Percentiles rank a stretch among this genome's conserved stretches.
phyloP scores from a whole-genome alignment of 805 yeast species.

The Metschnikowia cubensis region DNA sequence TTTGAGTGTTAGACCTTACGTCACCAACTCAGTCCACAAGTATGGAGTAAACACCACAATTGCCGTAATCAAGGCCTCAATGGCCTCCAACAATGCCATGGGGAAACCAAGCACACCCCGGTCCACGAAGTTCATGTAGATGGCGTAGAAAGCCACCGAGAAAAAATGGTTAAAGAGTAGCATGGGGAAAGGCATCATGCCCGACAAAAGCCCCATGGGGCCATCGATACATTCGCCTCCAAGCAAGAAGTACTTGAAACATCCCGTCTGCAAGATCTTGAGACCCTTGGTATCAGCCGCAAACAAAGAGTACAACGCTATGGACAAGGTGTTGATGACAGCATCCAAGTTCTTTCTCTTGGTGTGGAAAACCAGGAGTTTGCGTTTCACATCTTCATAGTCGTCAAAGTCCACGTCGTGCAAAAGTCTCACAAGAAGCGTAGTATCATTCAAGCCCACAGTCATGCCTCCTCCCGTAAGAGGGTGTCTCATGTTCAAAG shows the following conservation, averaged over 20 bases:
- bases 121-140: slow-evolving; percentile 60
- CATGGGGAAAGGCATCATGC: slow-evolving; percentile 72
- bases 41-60: slow-evolving; percentile 76
- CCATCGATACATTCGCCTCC: slow-evolving; percentile 79
- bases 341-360: slow-evolving; percentile 76
- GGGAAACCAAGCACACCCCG: slow-evolving; percentile 69
- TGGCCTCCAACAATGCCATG: slow-evolving; percentile 63
- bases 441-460: slow-evolving; percentile 87
- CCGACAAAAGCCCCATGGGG: slow-evolving; percentile 82
- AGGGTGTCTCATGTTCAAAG: slow-evolving; percentile 97
- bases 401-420: slow-evolving; percentile 54
- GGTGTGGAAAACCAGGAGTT: slow-evolving; percentile 64
- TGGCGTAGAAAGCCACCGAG: slow-evolving; percentile 82
- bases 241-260: slow-evolving; percentile 76
- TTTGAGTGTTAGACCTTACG: neutral
- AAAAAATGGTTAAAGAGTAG: slow-evolving; percentile 80
- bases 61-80: slow-evolving; percentile 70
- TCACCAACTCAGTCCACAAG: slow-evolving; percentile 48
- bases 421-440: slow-evolving; percentile 59
- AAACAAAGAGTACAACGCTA: slow-evolving; percentile 84
- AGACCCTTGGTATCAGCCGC: slow-evolving; percentile 76
- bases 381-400: slow-evolving; percentile 51
- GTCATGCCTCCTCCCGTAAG: slow-evolving; percentile 99
- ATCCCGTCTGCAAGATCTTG: slow-evolving; percentile 74
- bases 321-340: slow-evolving; percentile 84